Percentiles rank a stretch among this genome's conserved stretches.
phyloP scores from a whole-genome alignment of 2,329 filamentous ascomycete genomes.

The Colletotrichum sp. region DNA sequence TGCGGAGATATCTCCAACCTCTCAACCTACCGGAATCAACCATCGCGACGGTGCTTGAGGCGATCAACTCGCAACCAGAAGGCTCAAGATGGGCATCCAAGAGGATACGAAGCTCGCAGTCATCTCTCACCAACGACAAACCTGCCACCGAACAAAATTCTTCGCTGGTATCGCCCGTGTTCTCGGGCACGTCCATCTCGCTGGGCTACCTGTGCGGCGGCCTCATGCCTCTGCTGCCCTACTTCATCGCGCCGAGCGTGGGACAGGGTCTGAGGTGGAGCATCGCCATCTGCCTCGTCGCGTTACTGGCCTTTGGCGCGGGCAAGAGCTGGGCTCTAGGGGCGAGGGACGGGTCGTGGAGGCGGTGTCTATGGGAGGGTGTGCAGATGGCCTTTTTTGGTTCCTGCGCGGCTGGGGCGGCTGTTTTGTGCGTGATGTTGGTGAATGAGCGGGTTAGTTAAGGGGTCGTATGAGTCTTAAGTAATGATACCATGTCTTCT shows the following conservation, averaged over 20 bases:
- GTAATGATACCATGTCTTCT: neutral
- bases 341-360: neutral
- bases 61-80: conserved; percentile 32
- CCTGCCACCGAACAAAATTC: neutral
- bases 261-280: conserved; percentile 55
- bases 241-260: conserved; percentile 50
- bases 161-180: conserved; percentile 38
- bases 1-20: conserved; percentile 37
- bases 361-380: conserved; percentile 1
- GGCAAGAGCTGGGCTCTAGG: conserved; percentile 52
- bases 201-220: conserved; percentile 68
- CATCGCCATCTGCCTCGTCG: conserved; percentile 56
- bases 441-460: neutral
- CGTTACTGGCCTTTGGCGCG: conserved; percentile 62
- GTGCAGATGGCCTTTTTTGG: conserved; percentile 2
- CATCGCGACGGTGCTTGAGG: conserved; percentile 28
- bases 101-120: neutral
- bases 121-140: neutral
- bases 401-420: neutral
- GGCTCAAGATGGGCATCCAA: neutral
- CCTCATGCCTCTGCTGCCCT: conserved; percentile 66
- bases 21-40: conserved; percentile 29
- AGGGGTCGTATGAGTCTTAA: neutral
- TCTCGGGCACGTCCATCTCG: conserved; percentile 64
- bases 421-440: neutral